These are phyloP conservation scores for Ciborinia camelliae DNA, from an alignment of 2,329 filamentous ascomycete genomes.

Conservation along the genomic window DNA sequence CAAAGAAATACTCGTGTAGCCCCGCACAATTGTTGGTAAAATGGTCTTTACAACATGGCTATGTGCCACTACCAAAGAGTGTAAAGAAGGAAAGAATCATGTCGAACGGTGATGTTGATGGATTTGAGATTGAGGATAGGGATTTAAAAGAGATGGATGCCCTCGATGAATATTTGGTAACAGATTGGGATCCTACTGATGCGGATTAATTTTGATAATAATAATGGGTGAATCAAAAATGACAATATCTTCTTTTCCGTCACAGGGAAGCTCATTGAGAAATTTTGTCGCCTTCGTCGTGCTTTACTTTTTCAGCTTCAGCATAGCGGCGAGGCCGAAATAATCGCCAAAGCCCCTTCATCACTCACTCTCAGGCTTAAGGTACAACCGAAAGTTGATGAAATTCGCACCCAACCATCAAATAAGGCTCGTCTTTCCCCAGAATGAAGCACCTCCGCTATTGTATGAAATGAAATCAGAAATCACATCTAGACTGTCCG, in stretches of 20 bases:
- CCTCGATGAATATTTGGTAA: conserved; percentile 70
- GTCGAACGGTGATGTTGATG: conserved; percentile 60
- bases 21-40: conserved; percentile 71
- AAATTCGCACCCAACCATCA: not conserved
- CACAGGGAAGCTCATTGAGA: not conserved
- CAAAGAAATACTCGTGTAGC: conserved; percentile 66
- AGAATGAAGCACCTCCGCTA: not conserved
- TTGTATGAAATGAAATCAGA: not conserved
- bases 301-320: not conserved
- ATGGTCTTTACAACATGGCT: conserved; percentile 74
- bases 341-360: conserved; percentile 11
- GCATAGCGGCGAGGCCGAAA: not conserved
- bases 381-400: not conserved
- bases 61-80: conserved; percentile 73
- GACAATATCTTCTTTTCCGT: not conserved
- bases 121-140: conserved; percentile 57
- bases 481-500: not conserved
- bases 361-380: not conserved
- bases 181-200: conserved; percentile 57
- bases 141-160: conserved; percentile 62
- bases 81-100: conserved; percentile 57
- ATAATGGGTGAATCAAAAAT: not conserved
- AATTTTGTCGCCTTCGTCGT: not conserved
- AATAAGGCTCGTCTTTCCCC: too few relatives aligned
- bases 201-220: conserved; percentile 28